Evolutionary conservation across 2,329 filamentous ascomycete genomes (phyloP), one percentile per base, ranked within the genome.

Genomic region (Sporothrix globosa): DNA sequence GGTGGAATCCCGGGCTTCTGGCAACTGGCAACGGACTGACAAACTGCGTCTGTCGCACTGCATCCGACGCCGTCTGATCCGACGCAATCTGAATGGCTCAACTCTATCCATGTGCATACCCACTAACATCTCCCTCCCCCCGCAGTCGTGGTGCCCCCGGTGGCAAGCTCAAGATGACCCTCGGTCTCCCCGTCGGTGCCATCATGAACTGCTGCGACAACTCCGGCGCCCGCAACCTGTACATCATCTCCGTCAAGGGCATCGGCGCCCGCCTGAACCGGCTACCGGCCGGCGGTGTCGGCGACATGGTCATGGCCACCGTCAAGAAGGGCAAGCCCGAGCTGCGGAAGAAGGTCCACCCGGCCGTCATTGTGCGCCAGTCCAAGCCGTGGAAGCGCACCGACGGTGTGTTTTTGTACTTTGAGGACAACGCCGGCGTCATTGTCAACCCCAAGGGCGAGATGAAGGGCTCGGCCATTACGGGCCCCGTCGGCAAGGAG

Each of bases 271-370:
- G 95, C 79, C 91, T 98, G 79, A 98, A 98, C 91, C 90, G 95
- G 83, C 90, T 99, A 81, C 95, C 95, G 78, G 95, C 96, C 80
- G 96, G 92, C 78, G 96, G 96, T 89, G 95, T 97, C 79, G 96
- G 96, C 80, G 96, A 98, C 88, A 98, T 98, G 96, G 96, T 98
- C 82, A 98, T 99, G 94, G 95, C 95, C 77, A 98, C 96, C 77
- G 96, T 98, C 87, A 98, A 99, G 93, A 98, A 99, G 92, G 96
- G 96, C 87, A 99, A 99, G 93, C 96, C 96, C 76, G 96, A 99
- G 87, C 88, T 99, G 82, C 90, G 96, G 85, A 99, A 99, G 92
- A 99, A 99, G 92, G 96, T 99, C 84, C 97, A 99, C 93, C 96
- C 96, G 78, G 96, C 96, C 81, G 95, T 99, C 82, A 96, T 99